A percentile compares a stretch with the other conserved stretches of the same genome.
Conservation (phyloP, 2,329 filamentous ascomycete genomes). For the Fusarium tjaetaba region DNA sequence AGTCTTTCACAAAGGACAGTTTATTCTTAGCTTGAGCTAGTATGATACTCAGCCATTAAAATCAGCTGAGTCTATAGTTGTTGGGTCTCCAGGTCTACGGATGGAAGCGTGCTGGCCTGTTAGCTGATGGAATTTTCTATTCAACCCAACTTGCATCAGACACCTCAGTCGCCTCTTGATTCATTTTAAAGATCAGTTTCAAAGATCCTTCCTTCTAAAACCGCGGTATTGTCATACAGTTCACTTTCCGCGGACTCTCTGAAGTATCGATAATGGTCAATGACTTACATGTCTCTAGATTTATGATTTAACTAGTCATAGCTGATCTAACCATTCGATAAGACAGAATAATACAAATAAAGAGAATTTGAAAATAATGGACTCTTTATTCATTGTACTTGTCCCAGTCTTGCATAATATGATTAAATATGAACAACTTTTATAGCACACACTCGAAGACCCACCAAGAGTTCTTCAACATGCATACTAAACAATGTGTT, state of each 20-base stretch:
- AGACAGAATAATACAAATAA: rapidly evolving
- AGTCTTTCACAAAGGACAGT: rapidly evolving
- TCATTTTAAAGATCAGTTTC: rapidly evolving
- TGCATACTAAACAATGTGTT: too few relatives aligned
- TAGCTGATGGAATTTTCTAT: too few relatives aligned
- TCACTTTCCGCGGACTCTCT: not conserved
- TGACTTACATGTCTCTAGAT: not conserved
- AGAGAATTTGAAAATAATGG: too few relatives aligned
- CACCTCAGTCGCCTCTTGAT: rapidly evolving
- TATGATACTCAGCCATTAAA: too few relatives aligned
- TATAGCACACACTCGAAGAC: rapidly evolving
- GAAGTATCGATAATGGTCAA: not conserved
- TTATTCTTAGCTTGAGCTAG: not conserved
- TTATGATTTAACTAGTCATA: not conserved
- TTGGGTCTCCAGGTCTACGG: not conserved
- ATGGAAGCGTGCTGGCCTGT: not conserved
- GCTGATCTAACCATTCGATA: rapidly evolving
- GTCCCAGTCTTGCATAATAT: not conserved
- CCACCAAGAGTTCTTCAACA: too few relatives aligned
- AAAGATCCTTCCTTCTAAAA: rapidly evolving
- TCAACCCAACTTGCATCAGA: not conserved
- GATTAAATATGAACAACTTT: not conserved
- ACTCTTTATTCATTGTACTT: not conserved
- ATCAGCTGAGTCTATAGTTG: too few relatives aligned
- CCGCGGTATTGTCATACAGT: rapidly evolving